Evolutionary conservation across 306 rosid species (phyloP), one percentile per base, ranked within the genome.

Genomic region (Benincasa hispida): DNA sequence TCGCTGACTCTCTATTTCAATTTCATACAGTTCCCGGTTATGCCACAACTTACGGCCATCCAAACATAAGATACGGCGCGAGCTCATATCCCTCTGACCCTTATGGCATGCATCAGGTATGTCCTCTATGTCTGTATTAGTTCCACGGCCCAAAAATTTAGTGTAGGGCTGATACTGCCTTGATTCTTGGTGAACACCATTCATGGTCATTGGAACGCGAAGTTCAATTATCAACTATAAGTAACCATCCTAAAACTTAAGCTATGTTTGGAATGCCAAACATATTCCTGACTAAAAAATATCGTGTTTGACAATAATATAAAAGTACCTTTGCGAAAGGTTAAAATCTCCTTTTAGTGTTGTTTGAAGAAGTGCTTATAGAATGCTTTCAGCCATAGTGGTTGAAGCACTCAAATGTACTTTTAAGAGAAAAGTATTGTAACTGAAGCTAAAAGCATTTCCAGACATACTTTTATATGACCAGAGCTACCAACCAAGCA

Each of bases 81-180:
- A 77, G 57, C 66, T 37, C 89, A 14, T 88, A 82, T 72, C 84
- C 88, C 76, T 81, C 88, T 5, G 87, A 87, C 28, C 83, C 94
- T 27, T 85, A 84, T 80, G 68, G 80, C 88, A 76, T 80, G 79
- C 88, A 85, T 80, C 89, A 83, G 91, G 96, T 88, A 81, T 78
- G 55, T 51, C 65, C 81, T 32, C 10, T 73, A 21, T 22, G 14
- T 0, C 22, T 76, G 59, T 53, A 34, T 72, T 75, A 35, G 47
- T 34, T 42, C 9, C 37, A 70, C 24, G 13, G 11, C 39, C 21
- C 65, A 57, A 39, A 24, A 22, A 76, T 42, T 39, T 54, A 59
- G 27, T 41, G 56, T 25, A 75, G 24, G 15, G 55, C 62, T 34
- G 66, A 21, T 21, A 15, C 39, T 50, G 4, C 55, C 35, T 68